phyloP scores from a whole-genome alignment of 192 early-diverging fungal species.

The Backusella tarrabulga region DNA sequence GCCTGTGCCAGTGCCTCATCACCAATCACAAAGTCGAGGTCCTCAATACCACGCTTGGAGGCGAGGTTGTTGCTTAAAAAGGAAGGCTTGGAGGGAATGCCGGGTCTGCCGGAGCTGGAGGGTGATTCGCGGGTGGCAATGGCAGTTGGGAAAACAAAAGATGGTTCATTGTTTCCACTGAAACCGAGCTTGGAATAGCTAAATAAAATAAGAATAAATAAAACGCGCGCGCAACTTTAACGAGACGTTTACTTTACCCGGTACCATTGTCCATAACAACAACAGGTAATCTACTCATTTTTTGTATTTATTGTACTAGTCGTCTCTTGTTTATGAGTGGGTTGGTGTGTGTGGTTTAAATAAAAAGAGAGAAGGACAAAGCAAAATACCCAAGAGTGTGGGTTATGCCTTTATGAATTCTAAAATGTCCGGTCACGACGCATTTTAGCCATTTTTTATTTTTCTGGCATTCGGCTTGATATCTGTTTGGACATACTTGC shows the following conservation, averaged over 20 bases:
- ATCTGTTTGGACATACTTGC: too few relatives aligned
- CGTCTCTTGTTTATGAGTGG: background rate
- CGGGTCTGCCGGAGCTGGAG: constrained; percentile 42
- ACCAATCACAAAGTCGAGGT: constrained; percentile 96
- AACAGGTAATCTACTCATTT: constrained; percentile 60
- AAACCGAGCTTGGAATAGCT: constrained; percentile 98
- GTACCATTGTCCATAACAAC: constrained; percentile 99
- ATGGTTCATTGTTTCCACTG: constrained; percentile 94
- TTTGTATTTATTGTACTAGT: background rate
- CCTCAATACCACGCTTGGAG: constrained; percentile 95
- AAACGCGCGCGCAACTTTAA: background rate
- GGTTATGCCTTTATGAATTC: background rate
- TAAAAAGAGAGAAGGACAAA: background rate
- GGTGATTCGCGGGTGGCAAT: constrained; percentile 79
- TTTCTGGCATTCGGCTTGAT: too few relatives aligned
- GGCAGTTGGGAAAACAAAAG: constrained; percentile 94
- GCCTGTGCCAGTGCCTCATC: constrained; percentile 90
- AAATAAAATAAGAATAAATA: background rate
- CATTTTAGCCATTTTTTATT: background rate
- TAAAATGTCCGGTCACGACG: constrained; percentile 7
- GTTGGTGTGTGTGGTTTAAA: background rate
- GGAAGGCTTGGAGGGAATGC: constrained; percentile 53
- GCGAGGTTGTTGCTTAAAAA: constrained; percentile 73
- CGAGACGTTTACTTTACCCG: constrained; percentile 53
- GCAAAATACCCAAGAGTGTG: background rate